phyloP scores from a whole-genome alignment of 2,329 filamentous ascomycete species.

The Aspergillus unguis region DNA sequence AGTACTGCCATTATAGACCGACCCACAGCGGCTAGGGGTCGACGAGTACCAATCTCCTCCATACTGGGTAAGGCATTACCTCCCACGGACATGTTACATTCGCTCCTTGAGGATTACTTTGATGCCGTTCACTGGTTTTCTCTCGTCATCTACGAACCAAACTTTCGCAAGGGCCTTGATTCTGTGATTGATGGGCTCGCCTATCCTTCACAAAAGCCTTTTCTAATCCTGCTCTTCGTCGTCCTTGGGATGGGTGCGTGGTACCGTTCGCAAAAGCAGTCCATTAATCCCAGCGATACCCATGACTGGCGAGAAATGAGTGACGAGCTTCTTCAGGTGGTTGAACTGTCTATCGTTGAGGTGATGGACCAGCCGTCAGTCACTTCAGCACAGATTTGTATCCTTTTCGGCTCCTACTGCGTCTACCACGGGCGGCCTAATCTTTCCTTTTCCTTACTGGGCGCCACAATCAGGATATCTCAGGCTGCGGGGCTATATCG shows the following conservation, averaged over 20 bases:
- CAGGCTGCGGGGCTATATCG: conserved; percentile 36
- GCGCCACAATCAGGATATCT: conserved; percentile 37
- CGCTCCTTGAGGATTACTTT: conserved; percentile 42
- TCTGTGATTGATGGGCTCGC: conserved; percentile 35
- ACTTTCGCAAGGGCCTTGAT: conserved; percentile 34
- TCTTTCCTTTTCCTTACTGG: conserved; percentile 38
- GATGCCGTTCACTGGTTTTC: conserved; percentile 47
- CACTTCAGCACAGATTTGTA: conserved; percentile 37
- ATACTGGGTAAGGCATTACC: conserved; percentile 32
- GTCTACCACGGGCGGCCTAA: conserved; percentile 45
- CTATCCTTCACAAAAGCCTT: conserved; percentile 33
- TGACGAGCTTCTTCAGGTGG: conserved; percentile 19
- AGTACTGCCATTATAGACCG: conserved; percentile 1
- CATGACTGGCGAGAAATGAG: conserved; percentile 18
- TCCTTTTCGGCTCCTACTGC: conserved; percentile 41
- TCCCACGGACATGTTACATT: conserved; percentile 24
- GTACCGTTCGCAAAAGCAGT: conserved; percentile 32
- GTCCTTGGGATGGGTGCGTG: conserved; percentile 40
- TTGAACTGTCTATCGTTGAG: conserved; percentile 37
- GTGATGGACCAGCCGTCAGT: conserved; percentile 42
- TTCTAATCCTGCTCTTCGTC: conserved; percentile 37
- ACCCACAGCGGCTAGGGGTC: conserved; percentile 11
- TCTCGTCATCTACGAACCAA: conserved; percentile 42
- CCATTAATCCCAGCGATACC: conserved; percentile 13
- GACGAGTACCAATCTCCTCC: conserved; percentile 24